Conservation (phyloP, 2,329 filamentous ascomycete genomes). For the Talaromyces sp. region DNA sequence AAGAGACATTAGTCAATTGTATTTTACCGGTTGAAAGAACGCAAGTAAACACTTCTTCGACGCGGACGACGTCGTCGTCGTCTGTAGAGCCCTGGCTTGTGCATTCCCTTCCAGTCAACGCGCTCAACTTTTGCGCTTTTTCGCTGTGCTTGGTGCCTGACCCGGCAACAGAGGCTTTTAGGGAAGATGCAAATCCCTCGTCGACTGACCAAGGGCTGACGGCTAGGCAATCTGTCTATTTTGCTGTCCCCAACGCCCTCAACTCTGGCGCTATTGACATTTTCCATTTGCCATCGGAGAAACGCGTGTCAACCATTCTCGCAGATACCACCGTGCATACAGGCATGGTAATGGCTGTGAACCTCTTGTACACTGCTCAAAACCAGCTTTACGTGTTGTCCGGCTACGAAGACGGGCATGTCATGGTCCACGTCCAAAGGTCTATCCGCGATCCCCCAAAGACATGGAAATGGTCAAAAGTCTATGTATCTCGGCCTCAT, state of each 20-base stretch:
- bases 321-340: constrained; percentile 42
- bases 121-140: constrained; percentile 92
- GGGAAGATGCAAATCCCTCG: not conserved
- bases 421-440: constrained; percentile 58
- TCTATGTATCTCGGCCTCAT: constrained; percentile 66
- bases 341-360: constrained; percentile 82
- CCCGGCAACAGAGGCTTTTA: not conserved
- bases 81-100: constrained; percentile 70
- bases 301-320: constrained; percentile 58
- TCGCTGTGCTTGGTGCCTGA: constrained; percentile 49
- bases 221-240: constrained; percentile 43
- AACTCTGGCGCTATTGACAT: constrained; percentile 76
- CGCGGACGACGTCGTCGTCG: constrained; percentile 40
- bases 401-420: constrained; percentile 82
- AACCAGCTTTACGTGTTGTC: constrained; percentile 59
- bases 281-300: constrained; percentile 72
- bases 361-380: constrained; percentile 47
- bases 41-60: constrained; percentile 25
- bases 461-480: constrained; percentile 44
- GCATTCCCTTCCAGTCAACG: constrained; percentile 78
- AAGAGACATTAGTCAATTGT: constrained; percentile 51
- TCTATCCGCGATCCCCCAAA: constrained; percentile 14
- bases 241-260: constrained; percentile 77
- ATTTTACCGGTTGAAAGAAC: constrained; percentile 65
- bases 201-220: not conserved